Conservation (phyloP, 2,329 filamentous ascomycete species). For the Verruconis gallopava region DNA sequence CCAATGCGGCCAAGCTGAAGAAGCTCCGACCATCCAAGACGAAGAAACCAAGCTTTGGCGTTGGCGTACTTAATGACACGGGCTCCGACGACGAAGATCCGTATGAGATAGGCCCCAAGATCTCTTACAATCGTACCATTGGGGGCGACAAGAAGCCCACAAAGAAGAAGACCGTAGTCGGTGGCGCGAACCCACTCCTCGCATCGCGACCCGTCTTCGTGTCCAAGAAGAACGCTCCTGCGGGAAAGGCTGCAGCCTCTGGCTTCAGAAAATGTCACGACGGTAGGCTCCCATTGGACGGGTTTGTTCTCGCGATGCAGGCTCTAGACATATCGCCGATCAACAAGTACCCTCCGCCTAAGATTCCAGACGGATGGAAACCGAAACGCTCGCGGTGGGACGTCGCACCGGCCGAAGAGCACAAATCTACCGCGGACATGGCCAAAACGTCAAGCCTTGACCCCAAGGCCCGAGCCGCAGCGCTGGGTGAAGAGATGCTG, state of each 20-base stretch:
- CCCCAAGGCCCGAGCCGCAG: conserved; percentile 59
- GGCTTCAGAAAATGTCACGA: conserved; percentile 65
- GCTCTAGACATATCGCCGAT: conserved; percentile 29
- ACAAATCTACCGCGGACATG: conserved; percentile 55
- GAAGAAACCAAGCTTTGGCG: conserved; percentile 65
- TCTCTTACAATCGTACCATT: conserved; percentile 72
- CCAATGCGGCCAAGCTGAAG: conserved; percentile 21
- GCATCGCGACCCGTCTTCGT: conserved; percentile 61
- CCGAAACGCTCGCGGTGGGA: conserved; percentile 39
- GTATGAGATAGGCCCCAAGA: conserved; percentile 81
- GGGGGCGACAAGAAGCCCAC: conserved; percentile 72
- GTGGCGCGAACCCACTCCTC: conserved; percentile 49
- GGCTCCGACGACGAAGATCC: conserved; percentile 93
- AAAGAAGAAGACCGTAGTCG: conserved; percentile 33
- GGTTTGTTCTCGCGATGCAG: conserved; percentile 58
- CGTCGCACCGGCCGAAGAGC: conserved; percentile 19
- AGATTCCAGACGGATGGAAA: conserved; percentile 62
- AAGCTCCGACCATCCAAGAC: conserved; percentile 22
- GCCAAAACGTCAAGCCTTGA: conserved; percentile 66
- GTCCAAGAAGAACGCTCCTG: conserved; percentile 45
- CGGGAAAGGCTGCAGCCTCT: conserved; percentile 12
- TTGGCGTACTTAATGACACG: conserved; percentile 81
- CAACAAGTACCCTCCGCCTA: conserved; percentile 46
- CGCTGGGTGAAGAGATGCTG: conserved; percentile 68
- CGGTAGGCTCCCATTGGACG: conserved; percentile 63